These are phyloP conservation scores for Fonsecaea pedrosoi DNA, from an alignment of 2,329 filamentous ascomycete genomes.

Conservation along the genomic window DNA sequence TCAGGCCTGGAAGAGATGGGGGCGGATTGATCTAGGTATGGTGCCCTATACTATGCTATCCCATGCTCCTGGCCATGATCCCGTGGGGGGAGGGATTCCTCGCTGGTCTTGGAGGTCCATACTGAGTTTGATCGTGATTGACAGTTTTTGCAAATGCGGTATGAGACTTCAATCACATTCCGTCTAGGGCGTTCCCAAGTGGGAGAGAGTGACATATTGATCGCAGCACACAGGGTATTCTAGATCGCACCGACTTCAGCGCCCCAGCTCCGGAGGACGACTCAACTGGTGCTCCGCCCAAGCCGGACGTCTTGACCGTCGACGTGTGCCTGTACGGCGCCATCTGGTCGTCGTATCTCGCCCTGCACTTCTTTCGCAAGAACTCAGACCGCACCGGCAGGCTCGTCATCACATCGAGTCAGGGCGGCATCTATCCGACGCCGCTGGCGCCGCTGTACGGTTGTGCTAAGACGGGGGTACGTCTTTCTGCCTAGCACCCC, in stretches of 20 bases:
- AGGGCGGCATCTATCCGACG: not conserved
- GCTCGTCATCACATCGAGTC: not conserved
- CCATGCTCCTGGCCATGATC: too few species aligned
- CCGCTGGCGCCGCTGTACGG: not conserved
- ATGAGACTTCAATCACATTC: too few species aligned
- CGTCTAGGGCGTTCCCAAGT: too few species aligned
- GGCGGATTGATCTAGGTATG: not conserved
- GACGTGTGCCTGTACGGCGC: not conserved
- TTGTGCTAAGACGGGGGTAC: not conserved
- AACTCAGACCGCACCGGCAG: not conserved
- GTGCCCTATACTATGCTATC: too few species aligned
- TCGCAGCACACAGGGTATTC: not conserved
- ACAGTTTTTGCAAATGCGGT: too few species aligned
- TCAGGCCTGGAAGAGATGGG: not conserved
- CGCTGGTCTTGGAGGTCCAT: too few species aligned
- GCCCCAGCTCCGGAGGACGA: not conserved
- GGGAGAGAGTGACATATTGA: not conserved
- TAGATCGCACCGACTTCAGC: not conserved
- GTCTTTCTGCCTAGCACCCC: too few species aligned
- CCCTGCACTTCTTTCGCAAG: not conserved
- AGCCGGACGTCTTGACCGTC: not conserved
- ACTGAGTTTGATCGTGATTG: too few species aligned
- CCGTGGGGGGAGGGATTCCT: too few species aligned
- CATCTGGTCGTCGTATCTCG: not conserved
- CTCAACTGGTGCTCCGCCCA: not conserved